A percentile compares a stretch with the other conserved stretches of the same genome.
These are phyloP conservation scores for Aspergillus asperescens DNA, from an alignment of 495 filamentous ascomycete species.

Conservation along the genomic window DNA sequence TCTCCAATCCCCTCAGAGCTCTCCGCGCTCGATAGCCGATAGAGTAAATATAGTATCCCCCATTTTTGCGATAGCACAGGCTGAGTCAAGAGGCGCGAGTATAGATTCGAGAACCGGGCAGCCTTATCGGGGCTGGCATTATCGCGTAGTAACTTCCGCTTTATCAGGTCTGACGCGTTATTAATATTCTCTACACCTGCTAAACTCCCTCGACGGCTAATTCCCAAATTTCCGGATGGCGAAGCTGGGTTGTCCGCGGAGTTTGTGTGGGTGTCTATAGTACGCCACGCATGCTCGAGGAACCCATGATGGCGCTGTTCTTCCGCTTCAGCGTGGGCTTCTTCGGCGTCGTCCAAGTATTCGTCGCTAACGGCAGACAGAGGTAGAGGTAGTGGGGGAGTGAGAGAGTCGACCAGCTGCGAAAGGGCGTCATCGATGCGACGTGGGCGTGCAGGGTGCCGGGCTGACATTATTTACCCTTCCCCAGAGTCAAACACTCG, in stretches of 20 bases:
- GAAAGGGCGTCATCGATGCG: slow-evolving; percentile 54
- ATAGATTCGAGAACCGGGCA: slow-evolving; percentile 81
- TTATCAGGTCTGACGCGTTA: slow-evolving; percentile 87
- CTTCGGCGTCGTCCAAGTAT: slow-evolving; percentile 39
- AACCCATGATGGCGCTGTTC: slow-evolving; percentile 38
- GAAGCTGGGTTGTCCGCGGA: slow-evolving; percentile 28
- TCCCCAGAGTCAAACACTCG: neutral
- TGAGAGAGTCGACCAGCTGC: slow-evolving; percentile 48
- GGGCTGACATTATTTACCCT: slow-evolving; percentile 33
- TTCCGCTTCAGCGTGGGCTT: slow-evolving; percentile 39
- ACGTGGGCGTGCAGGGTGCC: slow-evolving; percentile 34
- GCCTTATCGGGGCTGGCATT: slow-evolving; percentile 77
- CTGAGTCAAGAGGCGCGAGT: slow-evolving; percentile 77
- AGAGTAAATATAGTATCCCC: slow-evolving; percentile 88
- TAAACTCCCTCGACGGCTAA: slow-evolving; percentile 31
- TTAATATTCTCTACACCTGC: slow-evolving; percentile 59
- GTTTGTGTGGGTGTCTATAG: slow-evolving; percentile 29
- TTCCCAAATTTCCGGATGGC: slow-evolving; percentile 20
- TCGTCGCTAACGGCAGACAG: slow-evolving; percentile 30
- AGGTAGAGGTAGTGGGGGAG: slow-evolving; percentile 36
- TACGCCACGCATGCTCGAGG: slow-evolving; percentile 44
- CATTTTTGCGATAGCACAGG: slow-evolving; percentile 94
- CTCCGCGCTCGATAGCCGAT: slow-evolving; percentile 65
- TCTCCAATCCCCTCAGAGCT: slow-evolving; percentile 22
- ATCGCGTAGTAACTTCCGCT: slow-evolving; percentile 70